These are phyloP conservation scores for Lactifluus subvellereus DNA, from an alignment of 768 basidiomycete species.

Conservation along the genomic window DNA sequence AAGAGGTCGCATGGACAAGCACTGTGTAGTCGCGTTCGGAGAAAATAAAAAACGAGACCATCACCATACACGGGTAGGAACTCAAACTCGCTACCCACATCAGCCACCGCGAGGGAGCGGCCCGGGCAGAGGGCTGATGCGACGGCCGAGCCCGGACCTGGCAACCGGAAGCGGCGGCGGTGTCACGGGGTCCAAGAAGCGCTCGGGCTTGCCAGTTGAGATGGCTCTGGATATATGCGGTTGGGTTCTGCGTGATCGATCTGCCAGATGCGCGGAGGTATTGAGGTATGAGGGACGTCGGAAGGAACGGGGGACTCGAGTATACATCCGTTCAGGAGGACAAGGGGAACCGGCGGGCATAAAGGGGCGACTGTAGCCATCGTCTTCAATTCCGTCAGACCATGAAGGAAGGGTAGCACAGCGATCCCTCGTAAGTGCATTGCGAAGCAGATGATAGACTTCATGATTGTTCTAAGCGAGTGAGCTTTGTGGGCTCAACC, in stretches of 20 bases:
- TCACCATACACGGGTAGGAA: background rate
- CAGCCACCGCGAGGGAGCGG: background rate
- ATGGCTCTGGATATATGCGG: background rate
- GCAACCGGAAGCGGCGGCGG: background rate
- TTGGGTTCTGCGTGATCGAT: constrained; percentile 5
- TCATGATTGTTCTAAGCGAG: background rate
- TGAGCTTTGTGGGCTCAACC: constrained; percentile 10
- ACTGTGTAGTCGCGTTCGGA: too few relatives aligned
- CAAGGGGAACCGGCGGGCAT: constrained; percentile 5
- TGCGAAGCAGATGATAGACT: background rate
- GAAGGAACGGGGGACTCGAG: background rate
- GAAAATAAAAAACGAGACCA: too few relatives aligned
- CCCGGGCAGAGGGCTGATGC: constrained; percentile 6
- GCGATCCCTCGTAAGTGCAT: background rate
- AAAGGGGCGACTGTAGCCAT: constrained; percentile 13
- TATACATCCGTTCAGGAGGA: constrained; percentile 5
- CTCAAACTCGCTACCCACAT: background rate
- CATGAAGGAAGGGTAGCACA: constrained; percentile 5
- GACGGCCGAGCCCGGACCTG: constrained; percentile 13
- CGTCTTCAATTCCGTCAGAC: background rate
- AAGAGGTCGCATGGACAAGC: too few relatives aligned
- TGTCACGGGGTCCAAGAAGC: constrained; percentile 10
- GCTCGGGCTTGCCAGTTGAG: constrained; percentile 9
- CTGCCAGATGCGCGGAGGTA: background rate
- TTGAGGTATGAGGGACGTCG: background rate